Base-by-base conservation (phyloP, 148 eudicot genomes). In the Rhododendron ferrugineum region DNA sequence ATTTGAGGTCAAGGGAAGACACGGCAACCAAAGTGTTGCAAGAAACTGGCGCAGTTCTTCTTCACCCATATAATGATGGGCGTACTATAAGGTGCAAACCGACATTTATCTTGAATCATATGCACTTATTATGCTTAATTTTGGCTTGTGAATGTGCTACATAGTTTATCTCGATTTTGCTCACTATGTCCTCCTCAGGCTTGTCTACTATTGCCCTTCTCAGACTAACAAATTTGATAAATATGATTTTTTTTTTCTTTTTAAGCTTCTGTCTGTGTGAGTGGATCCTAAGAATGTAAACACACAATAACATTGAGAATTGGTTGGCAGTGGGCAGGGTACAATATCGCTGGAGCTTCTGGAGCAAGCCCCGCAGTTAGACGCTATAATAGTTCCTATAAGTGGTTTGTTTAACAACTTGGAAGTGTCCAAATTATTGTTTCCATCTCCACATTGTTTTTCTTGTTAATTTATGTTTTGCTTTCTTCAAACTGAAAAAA, bases 21-120 rank as follows among this genome's bases (percentile, higher is more conserved):
- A 89, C 88, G 49, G 98, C 98, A 70, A 85, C 84, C 36, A 92
- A 92, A 90, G 94, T 95, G 62, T 81, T 92, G 88, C 91, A 90
- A 83, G 96, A 97, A 85, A 97, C 98, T 26, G 98, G 93, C 81
- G 98, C 95, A 36, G 92, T 94, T 85, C 96, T 97, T 86, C 89
- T 97, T 88, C 99, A 95, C 86, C 98, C 98, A 40, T 97, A 92
- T 83, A 97, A 95, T 87, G 96, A 95, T 88, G 86, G 90, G n/a
- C 96, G 94, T 49, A 91, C 93, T 46, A 94, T 97, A 83, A 95
- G 99, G 99, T 95, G 88, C 56, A 49, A 54, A 2, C 15, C 26
- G 11, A 34, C 58, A 4, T 13, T 3, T 44, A 26, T 83, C 47
- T 79, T 7, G 14, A 6, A 37, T 80, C 22, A 13, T 64, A 40